Conservation (phyloP, 768 basidiomycete species). For the Kwoniella shandongensis region DNA sequence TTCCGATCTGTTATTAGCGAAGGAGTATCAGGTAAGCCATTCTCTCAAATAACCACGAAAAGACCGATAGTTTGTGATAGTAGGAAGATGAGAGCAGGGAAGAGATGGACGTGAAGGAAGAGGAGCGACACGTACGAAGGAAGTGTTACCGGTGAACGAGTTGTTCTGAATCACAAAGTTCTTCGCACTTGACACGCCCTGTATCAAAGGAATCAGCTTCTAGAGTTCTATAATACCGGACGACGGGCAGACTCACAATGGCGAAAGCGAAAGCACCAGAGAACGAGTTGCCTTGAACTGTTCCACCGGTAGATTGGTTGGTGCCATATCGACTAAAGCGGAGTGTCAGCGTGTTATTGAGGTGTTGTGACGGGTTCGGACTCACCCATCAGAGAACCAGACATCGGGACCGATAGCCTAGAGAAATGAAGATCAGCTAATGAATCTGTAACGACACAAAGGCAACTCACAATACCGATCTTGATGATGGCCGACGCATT, state of each 20-base stretch:
- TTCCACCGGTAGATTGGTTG: conserved; percentile 36
- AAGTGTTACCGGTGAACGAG: conserved; percentile 36
- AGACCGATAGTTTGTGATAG: conserved; percentile 21
- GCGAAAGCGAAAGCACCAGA: conserved; percentile 46
- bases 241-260: conserved; percentile 26
- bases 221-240: background rate
- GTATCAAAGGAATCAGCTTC: background rate
- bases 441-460: background rate
- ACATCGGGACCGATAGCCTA: conserved; percentile 38
- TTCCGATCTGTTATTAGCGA: conserved; percentile 25
- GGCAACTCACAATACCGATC: conserved; percentile 37
- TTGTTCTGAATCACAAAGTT: conserved; percentile 39
- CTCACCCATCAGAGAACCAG: conserved; percentile 35
- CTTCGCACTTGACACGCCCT: conserved; percentile 31
- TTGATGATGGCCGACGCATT: conserved; percentile 45
- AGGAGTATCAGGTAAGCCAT: background rate
- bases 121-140: conserved; percentile 32
- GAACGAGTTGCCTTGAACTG: conserved; percentile 37
- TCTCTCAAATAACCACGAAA: background rate
- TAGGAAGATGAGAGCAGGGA: background rate
- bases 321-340: conserved; percentile 34
- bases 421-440: background rate
- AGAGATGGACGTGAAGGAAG: background rate
- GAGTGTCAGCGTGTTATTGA: background rate
- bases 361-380: background rate